Evolutionary conservation across 2,329 filamentous ascomycete species (phyloP).

Genomic region (Mycogone perniciosa): DNA sequence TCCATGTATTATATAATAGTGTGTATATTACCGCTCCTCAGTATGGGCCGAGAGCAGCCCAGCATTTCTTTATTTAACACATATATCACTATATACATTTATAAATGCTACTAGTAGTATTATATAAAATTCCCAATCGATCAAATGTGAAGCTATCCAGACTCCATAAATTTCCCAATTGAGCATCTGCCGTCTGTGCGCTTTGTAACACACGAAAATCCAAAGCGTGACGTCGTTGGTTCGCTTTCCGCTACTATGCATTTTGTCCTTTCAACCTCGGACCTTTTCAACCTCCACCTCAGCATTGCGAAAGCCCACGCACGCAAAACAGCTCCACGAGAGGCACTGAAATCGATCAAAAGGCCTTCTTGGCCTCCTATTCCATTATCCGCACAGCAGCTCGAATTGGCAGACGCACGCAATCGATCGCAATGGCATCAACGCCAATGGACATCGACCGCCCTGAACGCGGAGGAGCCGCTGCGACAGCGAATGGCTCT

Average conservation of each 20-base stretch:
- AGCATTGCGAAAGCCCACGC: background rate
- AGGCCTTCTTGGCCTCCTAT: background rate
- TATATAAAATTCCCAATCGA: background rate
- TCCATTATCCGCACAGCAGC: background rate
- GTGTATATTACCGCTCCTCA: no score
- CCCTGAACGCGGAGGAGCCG: slow-evolving; percentile 19
- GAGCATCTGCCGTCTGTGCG: background rate
- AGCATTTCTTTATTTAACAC: no score
- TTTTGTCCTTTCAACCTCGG: background rate
- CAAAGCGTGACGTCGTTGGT: slow-evolving; percentile 12
- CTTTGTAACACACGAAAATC: slow-evolving; percentile 6
- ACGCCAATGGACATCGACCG: slow-evolving; percentile 53
- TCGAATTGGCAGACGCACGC: background rate
- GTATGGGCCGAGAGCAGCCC: no score
- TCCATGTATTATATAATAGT: no score
- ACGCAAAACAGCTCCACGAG: no score
- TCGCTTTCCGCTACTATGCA: background rate
- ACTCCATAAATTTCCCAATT: no score
- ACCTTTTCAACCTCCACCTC: background rate
- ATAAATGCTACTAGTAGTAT: no score
- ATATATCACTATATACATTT: no score
- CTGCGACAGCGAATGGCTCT: slow-evolving; percentile 23
- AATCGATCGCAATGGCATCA: slow-evolving; percentile 37
- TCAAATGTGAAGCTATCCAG: background rate
- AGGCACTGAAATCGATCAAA: background rate